phyloP scores from a whole-genome alignment of 1,139 yeast species.

The Kodamaea alishanica region DNA sequence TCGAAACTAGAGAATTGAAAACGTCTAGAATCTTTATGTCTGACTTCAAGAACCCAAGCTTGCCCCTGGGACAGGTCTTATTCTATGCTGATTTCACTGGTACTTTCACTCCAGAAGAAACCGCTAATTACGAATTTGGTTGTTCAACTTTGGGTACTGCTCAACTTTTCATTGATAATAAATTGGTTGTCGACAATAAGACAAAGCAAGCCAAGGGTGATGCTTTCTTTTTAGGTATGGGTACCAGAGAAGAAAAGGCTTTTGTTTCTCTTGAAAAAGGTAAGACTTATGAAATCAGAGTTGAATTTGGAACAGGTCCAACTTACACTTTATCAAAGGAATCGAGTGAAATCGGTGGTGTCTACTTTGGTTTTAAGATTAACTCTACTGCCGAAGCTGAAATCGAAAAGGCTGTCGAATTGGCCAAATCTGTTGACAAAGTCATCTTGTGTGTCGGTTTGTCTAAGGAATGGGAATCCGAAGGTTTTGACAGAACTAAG shows the following conservation, averaged over 20 bases:
- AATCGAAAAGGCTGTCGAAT: conserved; percentile 36
- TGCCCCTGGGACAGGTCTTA: conserved; percentile 2
- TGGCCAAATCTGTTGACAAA: conserved; percentile 46
- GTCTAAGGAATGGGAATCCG: conserved; percentile 45
- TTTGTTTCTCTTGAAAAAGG: conserved; percentile 37
- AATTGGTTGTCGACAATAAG: conserved; percentile 54
- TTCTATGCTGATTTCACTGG: conserved; percentile 45
- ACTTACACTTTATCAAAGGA: conserved; percentile 32
- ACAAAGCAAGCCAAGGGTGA: conserved; percentile 49
- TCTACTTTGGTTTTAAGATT: conserved; percentile 27
- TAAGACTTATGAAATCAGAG: conserved; percentile 36
- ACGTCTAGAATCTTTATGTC: conserved; percentile 8
- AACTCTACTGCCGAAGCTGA: conserved; percentile 25
- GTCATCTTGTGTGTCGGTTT: conserved; percentile 43
- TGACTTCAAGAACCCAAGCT: conserved; percentile 7
- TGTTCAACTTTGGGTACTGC: conserved; percentile 52
- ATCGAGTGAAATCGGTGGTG: conserved; percentile 29
- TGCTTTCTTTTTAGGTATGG: conserved; percentile 45
- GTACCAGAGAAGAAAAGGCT: conserved; percentile 48
- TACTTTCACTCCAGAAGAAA: conserved; percentile 40
- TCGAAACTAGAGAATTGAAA: conserved; percentile 4
- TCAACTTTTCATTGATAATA: conserved; percentile 48
- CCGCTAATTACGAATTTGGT: conserved; percentile 51
- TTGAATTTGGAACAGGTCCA: conserved; percentile 52
- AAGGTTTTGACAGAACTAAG: conserved; percentile 12